phyloP scores from a whole-genome alignment of 2,329 filamentous ascomycete species.

The Fusarium nygamai region DNA sequence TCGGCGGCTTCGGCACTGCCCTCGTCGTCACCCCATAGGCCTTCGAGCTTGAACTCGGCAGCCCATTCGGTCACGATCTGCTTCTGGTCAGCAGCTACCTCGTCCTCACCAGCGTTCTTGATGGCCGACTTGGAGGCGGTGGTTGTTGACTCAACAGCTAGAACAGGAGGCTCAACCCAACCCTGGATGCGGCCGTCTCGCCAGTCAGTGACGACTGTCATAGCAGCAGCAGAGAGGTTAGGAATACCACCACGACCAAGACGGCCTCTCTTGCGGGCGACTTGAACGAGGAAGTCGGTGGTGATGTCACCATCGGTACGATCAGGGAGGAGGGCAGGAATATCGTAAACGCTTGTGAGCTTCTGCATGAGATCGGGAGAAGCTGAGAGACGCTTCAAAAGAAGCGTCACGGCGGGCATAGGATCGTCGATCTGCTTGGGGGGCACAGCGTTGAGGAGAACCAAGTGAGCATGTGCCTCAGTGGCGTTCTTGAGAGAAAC shows the following conservation, averaged over 20 bases:
- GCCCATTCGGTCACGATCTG: conserved; percentile 93
- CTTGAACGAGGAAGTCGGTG: conserved; percentile 92
- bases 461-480: conserved; percentile 83
- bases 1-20: conserved; percentile 50
- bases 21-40: conserved; percentile 82
- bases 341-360: conserved; percentile 83
- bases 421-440: conserved; percentile 96
- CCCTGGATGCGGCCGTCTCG: conserved; percentile 94
- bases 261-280: conserved; percentile 90
- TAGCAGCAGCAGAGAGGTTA: conserved; percentile 86
- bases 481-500: conserved; percentile 67
- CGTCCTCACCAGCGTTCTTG: conserved; percentile 54
- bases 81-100: conserved; percentile 74
- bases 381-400: conserved; percentile 82
- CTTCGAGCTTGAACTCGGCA: conserved; percentile 93
- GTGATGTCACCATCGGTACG: conserved; percentile 78
- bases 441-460: conserved; percentile 90
- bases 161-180: conserved; percentile 81
- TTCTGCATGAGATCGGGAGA: conserved; percentile 80
- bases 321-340: conserved; percentile 78
- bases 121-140: conserved; percentile 47
- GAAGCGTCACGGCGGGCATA: conserved; percentile 82
- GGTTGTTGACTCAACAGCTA: conserved; percentile 61
- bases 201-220: conserved; percentile 96
- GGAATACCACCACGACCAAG: conserved; percentile 90